Evolutionary conservation across 352 stramenopile genomes (phyloP), one percentile per base, ranked within the genome.

Genomic region (Phytopythium delawarense): DNA sequence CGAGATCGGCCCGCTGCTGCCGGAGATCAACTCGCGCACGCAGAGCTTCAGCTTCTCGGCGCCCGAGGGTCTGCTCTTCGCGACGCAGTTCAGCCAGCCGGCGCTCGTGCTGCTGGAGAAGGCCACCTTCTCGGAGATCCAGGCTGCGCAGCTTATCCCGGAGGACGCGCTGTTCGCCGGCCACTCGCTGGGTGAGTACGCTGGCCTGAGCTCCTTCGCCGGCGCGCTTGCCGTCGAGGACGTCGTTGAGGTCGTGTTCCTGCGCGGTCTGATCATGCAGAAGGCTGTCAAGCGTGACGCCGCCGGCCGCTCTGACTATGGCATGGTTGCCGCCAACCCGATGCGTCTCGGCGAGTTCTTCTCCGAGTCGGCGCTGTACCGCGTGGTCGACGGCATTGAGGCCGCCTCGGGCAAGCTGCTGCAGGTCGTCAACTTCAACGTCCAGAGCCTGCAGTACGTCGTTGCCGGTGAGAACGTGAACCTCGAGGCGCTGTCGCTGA

Each of bases 371-470:
- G 63, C 77, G 20, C 72, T 96, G 66, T 75, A 88, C 66, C 70
- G 74, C n/a, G 61, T 95, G 28, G 84, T 96, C 4, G 73, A 91
- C 39, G 72, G 69, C 21, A 86, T 96, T 46, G 73, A 75, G 44
- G 61, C 66, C 23, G 70, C 73, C 15, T 91, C 79, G 0, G 70
- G 74, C 15, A 87, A 94, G 69, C 71, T 96, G 11, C 67, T 94
- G 7, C 88, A 96, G 58, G 82, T 96, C 4, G 87, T 96, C 48
- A 96, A 96, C 69, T 95, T 89, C 60, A 96, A 96, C 72, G 81
- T 96, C 12, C 74, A 92, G 59, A 79, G 84, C 62, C 67, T 70
- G 7, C 88, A 96, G 74, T 96, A 96, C 59, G 88, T 96, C 13
- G 81, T 96, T 30, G 87, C 88, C 20, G 87, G 87, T 37, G 82